phyloP scores from a whole-genome alignment of 139 green algal genomes.

The Spirogloea muscicola region DNA sequence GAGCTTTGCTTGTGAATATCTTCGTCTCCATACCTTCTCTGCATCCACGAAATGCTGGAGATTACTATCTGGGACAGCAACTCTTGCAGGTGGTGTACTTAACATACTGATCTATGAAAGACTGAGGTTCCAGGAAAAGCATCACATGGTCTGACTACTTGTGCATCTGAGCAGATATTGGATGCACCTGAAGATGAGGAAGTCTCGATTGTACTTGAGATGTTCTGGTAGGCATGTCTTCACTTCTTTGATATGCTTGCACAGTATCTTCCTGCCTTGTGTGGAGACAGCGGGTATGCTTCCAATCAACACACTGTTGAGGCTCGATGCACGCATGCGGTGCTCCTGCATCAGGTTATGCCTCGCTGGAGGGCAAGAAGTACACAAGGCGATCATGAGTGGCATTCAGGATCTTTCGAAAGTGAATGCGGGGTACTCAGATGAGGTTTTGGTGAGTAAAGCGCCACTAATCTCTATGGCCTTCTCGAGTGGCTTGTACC shows the following conservation, averaged over 20 bases:
- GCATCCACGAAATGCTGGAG: neutral
- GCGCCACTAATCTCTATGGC: neutral
- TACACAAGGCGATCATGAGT: conserved; percentile 29
- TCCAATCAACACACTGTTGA: neutral
- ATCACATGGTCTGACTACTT: neutral
- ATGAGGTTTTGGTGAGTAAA: conserved; percentile 13
- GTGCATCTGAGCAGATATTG: conserved; percentile 19
- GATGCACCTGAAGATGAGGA: conserved; percentile 22
- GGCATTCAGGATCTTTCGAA: conserved; percentile 26
- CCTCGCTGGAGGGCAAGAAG: neutral
- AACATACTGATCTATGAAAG: neutral
- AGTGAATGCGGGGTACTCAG: neutral
- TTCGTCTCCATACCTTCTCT: neutral
- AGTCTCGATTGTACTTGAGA: conserved; percentile 16
- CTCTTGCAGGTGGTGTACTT: neutral
- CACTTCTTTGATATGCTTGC: neutral
- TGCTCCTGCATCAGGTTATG: conserved; percentile 6
- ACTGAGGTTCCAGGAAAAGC: neutral
- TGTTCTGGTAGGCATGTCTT: conserved; percentile 25
- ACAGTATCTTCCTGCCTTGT: neutral
- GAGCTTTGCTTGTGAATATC: neutral
- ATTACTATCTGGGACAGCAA: neutral
- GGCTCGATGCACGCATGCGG: neutral
- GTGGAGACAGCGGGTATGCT: too few relatives aligned
- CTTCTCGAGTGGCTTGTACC: neutral